These are phyloP conservation scores for Fusarium citri DNA, from an alignment of 2,329 filamentous ascomycete species.

Conservation along the genomic window DNA sequence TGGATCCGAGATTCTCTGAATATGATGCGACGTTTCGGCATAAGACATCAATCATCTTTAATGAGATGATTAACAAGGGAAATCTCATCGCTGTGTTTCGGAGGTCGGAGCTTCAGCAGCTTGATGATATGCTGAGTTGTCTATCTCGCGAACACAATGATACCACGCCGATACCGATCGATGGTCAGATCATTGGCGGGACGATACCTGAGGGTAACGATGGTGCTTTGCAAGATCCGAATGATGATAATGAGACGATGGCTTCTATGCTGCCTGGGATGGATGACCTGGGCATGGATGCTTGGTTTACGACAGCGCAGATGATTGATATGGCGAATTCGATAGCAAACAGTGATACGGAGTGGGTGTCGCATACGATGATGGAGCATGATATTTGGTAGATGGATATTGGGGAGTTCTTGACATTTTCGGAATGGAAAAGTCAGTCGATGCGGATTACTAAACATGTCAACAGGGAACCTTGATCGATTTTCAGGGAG, in stretches of 20 bases:
- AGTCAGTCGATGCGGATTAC: not conserved
- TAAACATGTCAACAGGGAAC: not conserved
- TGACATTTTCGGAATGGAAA: not conserved
- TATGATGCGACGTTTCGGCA: slow-evolving; percentile 53
- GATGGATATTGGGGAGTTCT: not conserved
- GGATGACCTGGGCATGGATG: slow-evolving; percentile 45
- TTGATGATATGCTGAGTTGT: slow-evolving; percentile 54
- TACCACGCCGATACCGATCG: slow-evolving; percentile 1
- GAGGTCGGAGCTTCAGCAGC: slow-evolving; percentile 58
- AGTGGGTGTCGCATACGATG: slow-evolving; percentile 61
- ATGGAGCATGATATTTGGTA: slow-evolving; percentile 58
- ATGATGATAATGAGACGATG: slow-evolving; percentile 33
- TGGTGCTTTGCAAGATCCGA: not conserved
- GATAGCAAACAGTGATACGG: slow-evolving; percentile 57
- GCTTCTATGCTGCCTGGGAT: slow-evolving; percentile 28
- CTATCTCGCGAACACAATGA: slow-evolving; percentile 32
- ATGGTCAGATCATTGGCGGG: slow-evolving; percentile 33
- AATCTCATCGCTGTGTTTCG: slow-evolving; percentile 60
- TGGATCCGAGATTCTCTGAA: slow-evolving; percentile 53
- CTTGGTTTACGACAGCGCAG: slow-evolving; percentile 57
- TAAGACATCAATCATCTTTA: slow-evolving; percentile 57
- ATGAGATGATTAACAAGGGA: slow-evolving; percentile 59
- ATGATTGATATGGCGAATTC: slow-evolving; percentile 62
- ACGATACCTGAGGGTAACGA: not conserved
- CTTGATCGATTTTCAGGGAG: not conserved